These are phyloP conservation scores for Cutaneotrichosporon mucoides DNA, from an alignment of 1,284 basidiomycete species.

Conservation along the genomic window DNA sequence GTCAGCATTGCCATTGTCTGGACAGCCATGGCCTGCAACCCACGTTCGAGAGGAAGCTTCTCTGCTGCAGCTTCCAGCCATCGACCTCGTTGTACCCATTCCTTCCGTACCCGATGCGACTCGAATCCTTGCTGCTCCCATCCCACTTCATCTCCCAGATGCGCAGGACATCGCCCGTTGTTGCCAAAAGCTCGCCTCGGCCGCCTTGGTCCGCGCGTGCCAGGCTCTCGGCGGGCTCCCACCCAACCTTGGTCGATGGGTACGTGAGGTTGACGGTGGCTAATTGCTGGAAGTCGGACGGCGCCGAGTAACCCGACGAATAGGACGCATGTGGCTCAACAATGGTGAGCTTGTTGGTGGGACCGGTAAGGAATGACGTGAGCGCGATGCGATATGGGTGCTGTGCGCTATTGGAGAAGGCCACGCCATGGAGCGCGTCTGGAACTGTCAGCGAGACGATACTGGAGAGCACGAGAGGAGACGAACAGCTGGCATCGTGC, in stretches of 20 bases:
- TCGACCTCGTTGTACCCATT: constrained; percentile 48
- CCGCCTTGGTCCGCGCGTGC: constrained; percentile 25
- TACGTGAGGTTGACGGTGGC: constrained; percentile 34
- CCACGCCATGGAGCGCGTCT: constrained; percentile 48
- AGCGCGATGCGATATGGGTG: constrained; percentile 43
- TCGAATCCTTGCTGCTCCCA: constrained; percentile 20
- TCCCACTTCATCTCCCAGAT: constrained; percentile 74
- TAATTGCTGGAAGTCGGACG: constrained; percentile 31
- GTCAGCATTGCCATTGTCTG: too few species aligned
- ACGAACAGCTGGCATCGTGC: constrained; percentile 28
- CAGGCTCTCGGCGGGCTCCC: constrained; percentile 42
- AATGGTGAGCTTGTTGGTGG: constrained; percentile 42
- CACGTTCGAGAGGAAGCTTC: constrained; percentile 69
- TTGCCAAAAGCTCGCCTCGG: constrained; percentile 70
- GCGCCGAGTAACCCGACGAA: constrained; percentile 10
- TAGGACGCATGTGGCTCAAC: constrained; percentile 26
- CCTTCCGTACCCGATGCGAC: constrained; percentile 53
- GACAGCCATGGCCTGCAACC: constrained; percentile 38
- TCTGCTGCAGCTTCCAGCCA: constrained; percentile 48
- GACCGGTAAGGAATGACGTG: constrained; percentile 38
- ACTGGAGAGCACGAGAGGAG: background rate
- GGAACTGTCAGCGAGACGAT: constrained; percentile 1
- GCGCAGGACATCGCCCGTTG: constrained; percentile 81
- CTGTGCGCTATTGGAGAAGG: constrained; percentile 40
- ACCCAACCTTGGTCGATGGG: constrained; percentile 49